Conservation (phyloP, 2,329 filamentous ascomycete species). For the Microdochium bolleyi region DNA sequence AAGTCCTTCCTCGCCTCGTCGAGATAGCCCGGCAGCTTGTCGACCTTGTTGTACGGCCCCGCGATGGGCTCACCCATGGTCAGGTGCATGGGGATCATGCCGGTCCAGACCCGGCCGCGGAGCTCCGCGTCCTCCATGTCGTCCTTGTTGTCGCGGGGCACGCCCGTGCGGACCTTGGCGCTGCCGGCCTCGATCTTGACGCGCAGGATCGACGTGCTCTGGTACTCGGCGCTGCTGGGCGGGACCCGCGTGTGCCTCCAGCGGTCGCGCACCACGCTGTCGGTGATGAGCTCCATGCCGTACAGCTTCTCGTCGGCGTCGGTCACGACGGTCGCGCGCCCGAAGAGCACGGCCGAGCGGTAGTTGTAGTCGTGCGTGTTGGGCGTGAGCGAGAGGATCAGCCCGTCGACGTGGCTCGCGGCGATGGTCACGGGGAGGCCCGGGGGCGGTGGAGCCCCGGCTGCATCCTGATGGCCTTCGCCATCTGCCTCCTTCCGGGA, state of each 20-base stretch:
- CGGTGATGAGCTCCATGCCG: constrained; percentile 72
- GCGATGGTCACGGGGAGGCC: constrained; percentile 66
- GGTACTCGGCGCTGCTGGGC: constrained; percentile 66
- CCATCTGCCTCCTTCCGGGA: constrained; percentile 24
- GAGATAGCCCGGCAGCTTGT: constrained; percentile 55
- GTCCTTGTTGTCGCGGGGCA: constrained; percentile 45
- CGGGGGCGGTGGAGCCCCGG: no score
- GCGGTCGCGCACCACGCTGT: constrained; percentile 60
- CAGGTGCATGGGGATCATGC: constrained; percentile 55
- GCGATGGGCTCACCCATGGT: constrained; percentile 56
- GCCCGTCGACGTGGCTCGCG: constrained; percentile 68
- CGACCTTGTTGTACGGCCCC: constrained; percentile 48
- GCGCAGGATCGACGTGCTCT: constrained; percentile 63
- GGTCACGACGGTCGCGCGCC: constrained; percentile 60
- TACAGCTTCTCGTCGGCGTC: constrained; percentile 64
- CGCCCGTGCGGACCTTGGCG: constrained; percentile 64
- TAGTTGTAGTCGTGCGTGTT: constrained; percentile 84
- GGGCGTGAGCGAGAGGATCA: constrained; percentile 72
- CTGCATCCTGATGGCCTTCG: constrained; percentile 4
- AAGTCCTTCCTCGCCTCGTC: constrained; percentile 27
- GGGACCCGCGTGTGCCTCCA: constrained; percentile 65
- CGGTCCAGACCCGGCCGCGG: constrained; percentile 41
- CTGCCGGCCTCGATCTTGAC: constrained; percentile 64
- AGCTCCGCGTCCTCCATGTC: constrained; percentile 37
- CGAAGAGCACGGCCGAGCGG: constrained; percentile 71